phyloP scores from a whole-genome alignment of 2,329 filamentous ascomycete genomes.

The Colletotrichum endophyticum region DNA sequence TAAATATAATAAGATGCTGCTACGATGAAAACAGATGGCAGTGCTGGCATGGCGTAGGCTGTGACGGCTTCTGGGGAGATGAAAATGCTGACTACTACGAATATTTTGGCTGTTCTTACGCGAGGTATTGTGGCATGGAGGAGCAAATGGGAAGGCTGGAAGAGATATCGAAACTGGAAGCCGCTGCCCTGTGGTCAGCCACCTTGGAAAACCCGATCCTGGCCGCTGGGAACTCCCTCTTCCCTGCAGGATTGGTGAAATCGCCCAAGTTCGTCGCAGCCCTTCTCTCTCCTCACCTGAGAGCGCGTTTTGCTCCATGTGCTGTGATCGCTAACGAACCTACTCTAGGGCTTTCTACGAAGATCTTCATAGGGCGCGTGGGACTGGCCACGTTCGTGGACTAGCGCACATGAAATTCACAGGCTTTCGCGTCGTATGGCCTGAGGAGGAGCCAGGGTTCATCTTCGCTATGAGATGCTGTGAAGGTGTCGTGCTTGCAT shows the following conservation, averaged over 20 bases:
- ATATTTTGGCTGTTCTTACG: too few relatives aligned
- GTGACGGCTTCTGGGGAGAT: too few relatives aligned
- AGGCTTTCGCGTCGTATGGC: not conserved
- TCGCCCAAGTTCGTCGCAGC: fast-evolving
- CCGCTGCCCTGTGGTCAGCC: not conserved
- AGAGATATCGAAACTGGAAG: not conserved
- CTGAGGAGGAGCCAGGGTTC: not conserved
- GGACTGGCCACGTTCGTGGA: not conserved
- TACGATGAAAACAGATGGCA: too few relatives aligned
- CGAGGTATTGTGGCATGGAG: not conserved
- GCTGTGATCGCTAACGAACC: too few relatives aligned
- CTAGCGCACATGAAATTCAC: not conserved
- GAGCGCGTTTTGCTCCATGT: fast-evolving
- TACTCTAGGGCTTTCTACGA: too few relatives aligned
- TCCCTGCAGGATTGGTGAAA: not conserved
- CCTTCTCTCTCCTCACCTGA: too few relatives aligned
- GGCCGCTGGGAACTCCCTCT: not conserved
- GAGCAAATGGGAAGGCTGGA: fast-evolving
- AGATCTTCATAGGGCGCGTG: too few relatives aligned
- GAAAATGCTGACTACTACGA: too few relatives aligned
- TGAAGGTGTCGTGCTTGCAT: not conserved
- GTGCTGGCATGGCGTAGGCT: too few relatives aligned
- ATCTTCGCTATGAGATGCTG: not conserved
- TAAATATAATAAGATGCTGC: too few relatives aligned
- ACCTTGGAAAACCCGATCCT: fast-evolving